Evolutionary conservation across 1,139 yeast genomes (phyloP), one percentile per base, ranked within the genome.

Genomic region (Arxiozyma slooffiae): DNA sequence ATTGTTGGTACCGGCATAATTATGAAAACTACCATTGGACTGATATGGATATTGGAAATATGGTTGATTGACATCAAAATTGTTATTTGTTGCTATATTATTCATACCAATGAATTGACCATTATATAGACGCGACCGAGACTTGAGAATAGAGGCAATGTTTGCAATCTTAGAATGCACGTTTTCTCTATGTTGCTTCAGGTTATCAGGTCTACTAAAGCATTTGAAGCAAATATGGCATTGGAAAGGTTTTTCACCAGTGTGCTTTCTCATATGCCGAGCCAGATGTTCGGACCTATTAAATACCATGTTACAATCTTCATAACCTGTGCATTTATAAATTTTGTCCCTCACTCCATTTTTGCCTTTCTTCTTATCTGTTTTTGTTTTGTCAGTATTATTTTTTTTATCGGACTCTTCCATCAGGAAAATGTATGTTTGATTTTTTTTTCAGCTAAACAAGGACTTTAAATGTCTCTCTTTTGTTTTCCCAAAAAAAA

Each of bases 171-270:
- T 50, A 8, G 94, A 89, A 66, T 89, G 97, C 16, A 89, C 97
- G 0, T 96, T 86, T 63, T 88, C 95, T 56, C 85, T 84, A 68
- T 90, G 97, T 68, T 90, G 97, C 52, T 96, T 78, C 55, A 90
- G 73, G 64, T 90, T 90, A 68, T 90, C 97, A 56, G 88, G 71
- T 46, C 97, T 75, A 30, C 92, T 82, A 64, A 90, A 90, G 62
- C 81, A 79, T 61, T 89, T 81, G 44, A 81, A 75, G 67, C 97
- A 90, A 61, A 76, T 79, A 48, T 85, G 85, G 67, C 97, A 90
- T 51, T 87, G 81, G 66, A 88, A 90, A 1, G 97, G 97, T 51
- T 96, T 75, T 67, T 90, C 97, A 44, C 97, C 97, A 1, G 97
- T 89, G 66, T 89, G 97, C 63, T 89, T 90, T 48, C 97, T 73